A percentile compares a stretch with the other conserved stretches of the same genome.
Evolutionary conservation across 441 rosid species (phyloP).

Genomic region (Euphorbia celastroides): DNA sequence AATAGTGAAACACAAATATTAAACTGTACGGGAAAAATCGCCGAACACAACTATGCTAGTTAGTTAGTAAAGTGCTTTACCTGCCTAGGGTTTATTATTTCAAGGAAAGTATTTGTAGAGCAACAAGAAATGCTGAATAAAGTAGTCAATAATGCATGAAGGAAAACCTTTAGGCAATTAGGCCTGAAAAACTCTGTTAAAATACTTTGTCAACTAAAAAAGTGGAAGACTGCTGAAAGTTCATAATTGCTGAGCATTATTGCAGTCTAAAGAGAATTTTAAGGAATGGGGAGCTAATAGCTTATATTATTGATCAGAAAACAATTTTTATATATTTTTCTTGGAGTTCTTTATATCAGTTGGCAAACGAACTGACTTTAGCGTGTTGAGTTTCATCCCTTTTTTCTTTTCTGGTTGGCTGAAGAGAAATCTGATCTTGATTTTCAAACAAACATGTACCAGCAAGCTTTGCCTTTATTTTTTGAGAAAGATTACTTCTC

Average conservation of each 20-base stretch:
- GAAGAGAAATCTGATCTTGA: not conserved
- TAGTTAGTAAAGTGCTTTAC: too few relatives aligned
- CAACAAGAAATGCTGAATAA: not conserved
- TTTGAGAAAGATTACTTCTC: slow-evolving; percentile 5
- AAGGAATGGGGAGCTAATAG: not conserved
- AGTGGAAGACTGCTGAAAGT: not conserved
- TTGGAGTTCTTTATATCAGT: not conserved
- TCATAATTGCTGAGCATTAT: not conserved
- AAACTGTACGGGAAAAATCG: not conserved
- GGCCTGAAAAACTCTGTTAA: not conserved
- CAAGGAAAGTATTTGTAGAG: not conserved
- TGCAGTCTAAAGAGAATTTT: not conserved
- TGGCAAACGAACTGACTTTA: not conserved
- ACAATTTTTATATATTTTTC: not conserved
- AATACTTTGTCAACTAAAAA: slow-evolving; percentile 1
- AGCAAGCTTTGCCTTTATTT: not conserved
- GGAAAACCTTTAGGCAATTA: not conserved
- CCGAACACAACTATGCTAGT: not conserved
- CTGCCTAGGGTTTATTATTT: not conserved
- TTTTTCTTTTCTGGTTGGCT: not conserved
- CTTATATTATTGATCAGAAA: not conserved
- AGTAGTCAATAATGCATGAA: not conserved
- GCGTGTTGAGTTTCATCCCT: not conserved
- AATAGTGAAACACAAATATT: not conserved
- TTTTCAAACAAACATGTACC: not conserved